phyloP scores from a whole-genome alignment of 257 asterid genomes.

The Nicotiana tomentosiformis region DNA sequence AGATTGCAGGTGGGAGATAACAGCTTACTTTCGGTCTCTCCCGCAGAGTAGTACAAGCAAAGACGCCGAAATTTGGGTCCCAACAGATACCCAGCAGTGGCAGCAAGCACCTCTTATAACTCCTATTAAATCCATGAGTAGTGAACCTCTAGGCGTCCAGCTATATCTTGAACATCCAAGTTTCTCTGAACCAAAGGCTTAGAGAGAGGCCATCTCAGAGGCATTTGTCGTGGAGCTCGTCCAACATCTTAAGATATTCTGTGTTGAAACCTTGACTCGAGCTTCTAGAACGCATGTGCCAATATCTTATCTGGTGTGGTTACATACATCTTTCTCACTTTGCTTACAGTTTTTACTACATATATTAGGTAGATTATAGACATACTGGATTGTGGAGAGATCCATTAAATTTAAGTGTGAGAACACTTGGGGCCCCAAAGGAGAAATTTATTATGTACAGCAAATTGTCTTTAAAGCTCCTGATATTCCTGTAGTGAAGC shows the following conservation, averaged over 20 bases:
- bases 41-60: constrained; percentile 54
- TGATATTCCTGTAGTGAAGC: no score
- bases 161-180: constrained; percentile 74
- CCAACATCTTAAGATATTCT: not conserved
- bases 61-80: constrained; percentile 70
- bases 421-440: no score
- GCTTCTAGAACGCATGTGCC: not conserved
- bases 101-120: constrained; percentile 63
- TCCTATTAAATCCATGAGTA: constrained; percentile 83
- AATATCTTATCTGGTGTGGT: not conserved
- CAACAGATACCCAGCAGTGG: constrained; percentile 82
- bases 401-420: no score
- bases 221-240: not conserved
- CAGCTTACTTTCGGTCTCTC: constrained; percentile 58
- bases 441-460: no score
- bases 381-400: not conserved
- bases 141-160: constrained; percentile 81
- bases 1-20: constrained; percentile 96
- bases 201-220: not conserved
- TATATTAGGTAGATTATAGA: not conserved
- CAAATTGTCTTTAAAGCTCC: no score
- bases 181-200: constrained; percentile 33
- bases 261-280: not conserved
- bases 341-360: not conserved
- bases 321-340: not conserved